A percentile compares a stretch with the other conserved stretches of the same genome.
These are phyloP conservation scores for Penicillium griseofulvum DNA, from an alignment of 2,329 filamentous ascomycete genomes.

Conservation along the genomic window DNA sequence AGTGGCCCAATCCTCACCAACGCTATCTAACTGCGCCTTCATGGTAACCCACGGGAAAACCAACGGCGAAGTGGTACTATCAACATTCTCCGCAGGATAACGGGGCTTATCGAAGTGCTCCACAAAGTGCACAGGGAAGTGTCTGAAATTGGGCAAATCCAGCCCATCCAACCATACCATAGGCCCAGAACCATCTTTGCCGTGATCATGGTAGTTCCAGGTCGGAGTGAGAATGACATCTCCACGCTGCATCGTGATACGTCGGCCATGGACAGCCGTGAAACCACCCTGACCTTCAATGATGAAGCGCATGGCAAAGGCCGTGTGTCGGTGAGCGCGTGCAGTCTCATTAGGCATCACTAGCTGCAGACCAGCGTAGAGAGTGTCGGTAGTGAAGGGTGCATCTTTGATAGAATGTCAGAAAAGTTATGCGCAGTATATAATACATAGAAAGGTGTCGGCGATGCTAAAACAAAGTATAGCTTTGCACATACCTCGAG, in stretches of 20 bases:
- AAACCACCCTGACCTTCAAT: slow-evolving; percentile 58
- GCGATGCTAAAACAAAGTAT: background rate
- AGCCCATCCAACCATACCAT: slow-evolving; percentile 60
- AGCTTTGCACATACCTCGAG: slow-evolving; percentile 21
- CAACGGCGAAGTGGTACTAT: slow-evolving; percentile 41
- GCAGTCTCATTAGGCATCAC: slow-evolving; percentile 58
- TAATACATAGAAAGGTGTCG: background rate
- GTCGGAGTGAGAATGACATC: slow-evolving; percentile 59
- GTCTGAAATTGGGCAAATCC: slow-evolving; percentile 53
- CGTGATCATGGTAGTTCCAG: slow-evolving; percentile 62
- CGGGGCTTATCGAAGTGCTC: slow-evolving; percentile 49
- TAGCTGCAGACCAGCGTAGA: slow-evolving; percentile 58
- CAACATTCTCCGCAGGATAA: slow-evolving; percentile 51
- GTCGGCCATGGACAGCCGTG: slow-evolving; percentile 56
- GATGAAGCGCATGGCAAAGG: slow-evolving; percentile 58
- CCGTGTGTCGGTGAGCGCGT: slow-evolving; percentile 56
- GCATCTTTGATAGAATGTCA: slow-evolving; percentile 36
- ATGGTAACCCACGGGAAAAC: slow-evolving; percentile 52
- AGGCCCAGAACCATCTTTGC: slow-evolving; percentile 54
- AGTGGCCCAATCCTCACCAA: slow-evolving; percentile 26
- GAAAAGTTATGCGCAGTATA: background rate
- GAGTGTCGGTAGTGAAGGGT: slow-evolving; percentile 58
- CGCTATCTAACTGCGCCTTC: slow-evolving; percentile 43
- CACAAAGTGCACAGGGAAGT: slow-evolving; percentile 55
- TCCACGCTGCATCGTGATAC: slow-evolving; percentile 52